A percentile compares a stretch with the other conserved stretches of the same genome.
Conservation (phyloP, 441 rosid species). For the Geranium incanum region DNA sequence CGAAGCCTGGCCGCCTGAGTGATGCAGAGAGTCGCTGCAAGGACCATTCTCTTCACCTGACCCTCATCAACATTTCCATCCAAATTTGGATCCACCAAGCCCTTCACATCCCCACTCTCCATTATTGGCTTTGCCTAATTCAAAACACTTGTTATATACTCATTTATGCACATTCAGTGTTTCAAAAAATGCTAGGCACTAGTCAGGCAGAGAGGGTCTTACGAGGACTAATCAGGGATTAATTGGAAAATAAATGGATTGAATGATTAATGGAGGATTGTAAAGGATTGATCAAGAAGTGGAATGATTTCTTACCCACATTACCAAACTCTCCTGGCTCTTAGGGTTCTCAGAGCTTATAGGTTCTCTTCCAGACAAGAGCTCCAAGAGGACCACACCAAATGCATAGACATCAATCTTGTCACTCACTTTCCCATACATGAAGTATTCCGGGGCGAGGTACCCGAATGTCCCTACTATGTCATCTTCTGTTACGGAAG, state of each 20-base stretch:
- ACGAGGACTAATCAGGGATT: too few species aligned
- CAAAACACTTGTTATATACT: not conserved
- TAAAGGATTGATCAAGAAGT: not conserved
- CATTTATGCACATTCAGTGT: too few species aligned
- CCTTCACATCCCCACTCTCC: constrained; percentile 50
- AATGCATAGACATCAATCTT: constrained; percentile 85
- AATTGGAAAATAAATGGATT: too few species aligned
- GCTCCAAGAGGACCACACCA: constrained; percentile 90
- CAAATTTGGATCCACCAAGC: constrained; percentile 61
- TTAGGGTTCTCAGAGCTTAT: constrained; percentile 48
- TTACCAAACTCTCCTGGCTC: constrained; percentile 74
- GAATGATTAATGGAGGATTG: too few species aligned
- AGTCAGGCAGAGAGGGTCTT: too few species aligned
- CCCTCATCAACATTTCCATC: constrained; percentile 31
- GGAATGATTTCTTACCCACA: constrained; percentile 60
- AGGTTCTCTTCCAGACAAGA: constrained; percentile 78
- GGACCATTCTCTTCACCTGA: constrained; percentile 56
- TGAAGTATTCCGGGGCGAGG: constrained; percentile 92
- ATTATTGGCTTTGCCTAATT: constrained; percentile 71
- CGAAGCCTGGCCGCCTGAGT: constrained; percentile 48
- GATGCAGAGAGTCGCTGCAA: constrained; percentile 82
- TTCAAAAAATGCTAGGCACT: too few species aligned
- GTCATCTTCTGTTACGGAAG: constrained; percentile 41
- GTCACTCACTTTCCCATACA: constrained; percentile 81
- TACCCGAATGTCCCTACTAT: constrained; percentile 91